phyloP scores from a whole-genome alignment of 371 early-diverging fungal species.

The Ordospora pajunii region DNA sequence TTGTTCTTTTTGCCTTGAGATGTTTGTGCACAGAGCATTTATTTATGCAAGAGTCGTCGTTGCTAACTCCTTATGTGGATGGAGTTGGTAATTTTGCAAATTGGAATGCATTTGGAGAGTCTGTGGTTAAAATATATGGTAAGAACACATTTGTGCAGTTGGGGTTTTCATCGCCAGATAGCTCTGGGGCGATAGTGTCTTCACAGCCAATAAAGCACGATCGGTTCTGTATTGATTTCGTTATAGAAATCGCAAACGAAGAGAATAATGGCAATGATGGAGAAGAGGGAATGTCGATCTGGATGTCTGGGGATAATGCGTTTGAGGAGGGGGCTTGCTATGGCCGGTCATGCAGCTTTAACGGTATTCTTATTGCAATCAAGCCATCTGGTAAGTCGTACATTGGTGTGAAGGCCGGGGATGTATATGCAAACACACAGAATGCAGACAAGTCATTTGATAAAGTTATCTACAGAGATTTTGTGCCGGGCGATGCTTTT shows the following conservation, averaged over 20 bases:
- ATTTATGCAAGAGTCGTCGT: not conserved
- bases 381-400: conserved; percentile 6
- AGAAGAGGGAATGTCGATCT: not conserved
- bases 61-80: conserved; percentile 1
- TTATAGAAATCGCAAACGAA: not conserved
- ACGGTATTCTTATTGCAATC: not conserved
- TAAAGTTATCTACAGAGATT: not conserved
- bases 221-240: not conserved
- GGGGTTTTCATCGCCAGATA: not conserved
- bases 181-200: not conserved
- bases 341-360: not conserved
- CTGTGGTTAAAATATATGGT: not conserved
- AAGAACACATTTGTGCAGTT: not conserved
- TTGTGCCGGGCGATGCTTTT: not conserved
- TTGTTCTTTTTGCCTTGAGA: not conserved
- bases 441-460: not conserved
- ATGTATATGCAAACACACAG: not conserved
- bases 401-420: not conserved
- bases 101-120: conserved; percentile 2
- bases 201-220: not conserved
- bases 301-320: not conserved
- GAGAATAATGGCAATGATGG: not conserved
- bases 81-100: not conserved
- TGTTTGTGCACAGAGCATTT: conserved; percentile 1
- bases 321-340: not conserved